Percentiles rank a stretch among this genome's conserved stretches.
Conservation (phyloP, 2,329 filamentous ascomycete genomes). For the Trichoderma koningiopsis region DNA sequence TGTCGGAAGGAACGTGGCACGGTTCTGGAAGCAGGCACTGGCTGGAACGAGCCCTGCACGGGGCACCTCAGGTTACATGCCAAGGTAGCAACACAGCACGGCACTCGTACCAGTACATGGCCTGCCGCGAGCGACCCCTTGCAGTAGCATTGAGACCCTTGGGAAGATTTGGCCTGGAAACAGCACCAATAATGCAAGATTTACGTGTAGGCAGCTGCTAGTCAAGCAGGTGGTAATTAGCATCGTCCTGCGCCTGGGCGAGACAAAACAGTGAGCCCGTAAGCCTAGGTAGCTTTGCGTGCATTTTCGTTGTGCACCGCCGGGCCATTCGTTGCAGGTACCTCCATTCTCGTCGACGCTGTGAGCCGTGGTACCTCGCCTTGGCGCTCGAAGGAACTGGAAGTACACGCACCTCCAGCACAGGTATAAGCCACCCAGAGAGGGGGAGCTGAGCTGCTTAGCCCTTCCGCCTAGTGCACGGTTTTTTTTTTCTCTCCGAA, state of each 20-base stretch:
- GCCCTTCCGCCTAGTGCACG: conserved; percentile 9
- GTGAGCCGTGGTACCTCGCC: neutral
- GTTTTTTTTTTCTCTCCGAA: conserved; percentile 20
- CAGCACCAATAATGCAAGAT: neutral
- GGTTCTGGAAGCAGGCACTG: conserved; percentile 14
- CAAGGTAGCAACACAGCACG: neutral
- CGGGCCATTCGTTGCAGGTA: neutral
- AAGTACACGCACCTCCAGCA: neutral
- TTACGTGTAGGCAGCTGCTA: neutral
- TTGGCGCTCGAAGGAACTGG: neutral
- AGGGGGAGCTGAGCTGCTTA: conserved; percentile 13
- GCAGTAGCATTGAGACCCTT: neutral
- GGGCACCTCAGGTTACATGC: conserved; percentile 3
- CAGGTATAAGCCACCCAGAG: neutral
- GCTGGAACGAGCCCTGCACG: conserved; percentile 8
- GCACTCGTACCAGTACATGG: neutral
- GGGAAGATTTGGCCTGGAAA: neutral
- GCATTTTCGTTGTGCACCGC: neutral
- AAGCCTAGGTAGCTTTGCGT: neutral
- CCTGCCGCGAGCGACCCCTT: neutral
- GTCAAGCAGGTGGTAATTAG: neutral
- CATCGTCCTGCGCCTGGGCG: neutral
- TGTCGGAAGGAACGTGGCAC: conserved; percentile 20
- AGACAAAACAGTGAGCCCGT: neutral
- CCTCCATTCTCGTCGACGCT: neutral